A percentile compares a stretch with the other conserved stretches of the same genome.
Evolutionary conservation across 2,329 filamentous ascomycete genomes (phyloP).

Genomic region (Epichloe sylvatica): DNA sequence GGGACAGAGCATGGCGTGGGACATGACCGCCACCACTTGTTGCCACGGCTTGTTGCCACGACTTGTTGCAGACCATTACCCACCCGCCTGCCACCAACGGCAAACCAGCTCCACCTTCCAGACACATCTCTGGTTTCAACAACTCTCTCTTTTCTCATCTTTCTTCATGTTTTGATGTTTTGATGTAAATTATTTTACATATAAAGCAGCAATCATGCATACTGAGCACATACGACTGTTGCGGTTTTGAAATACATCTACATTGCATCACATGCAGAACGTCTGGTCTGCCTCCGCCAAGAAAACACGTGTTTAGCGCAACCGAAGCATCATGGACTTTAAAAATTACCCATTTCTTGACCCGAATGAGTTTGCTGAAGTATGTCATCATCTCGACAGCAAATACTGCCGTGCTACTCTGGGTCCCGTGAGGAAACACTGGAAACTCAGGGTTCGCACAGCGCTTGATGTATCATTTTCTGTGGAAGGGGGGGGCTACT

Average conservation of each 20-base stretch:
- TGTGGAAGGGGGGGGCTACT: constrained; percentile 26
- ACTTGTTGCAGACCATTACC: no score
- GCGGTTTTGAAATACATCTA: no score
- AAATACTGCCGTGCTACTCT: constrained; percentile 44
- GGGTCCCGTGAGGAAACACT: constrained; percentile 37
- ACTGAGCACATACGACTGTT: no score
- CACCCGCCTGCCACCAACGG: no score
- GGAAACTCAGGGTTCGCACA: constrained; percentile 40
- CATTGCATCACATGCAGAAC: no score
- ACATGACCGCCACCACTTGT: neutral
- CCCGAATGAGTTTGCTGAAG: constrained; percentile 47
- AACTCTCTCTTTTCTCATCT: neutral
- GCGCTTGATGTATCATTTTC: constrained; percentile 33
- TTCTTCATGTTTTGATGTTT: neutral
- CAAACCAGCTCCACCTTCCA: neutral
- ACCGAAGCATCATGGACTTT: constrained; percentile 24
- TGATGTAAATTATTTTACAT: no score
- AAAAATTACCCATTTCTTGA: constrained; percentile 47
- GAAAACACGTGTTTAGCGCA: no score
- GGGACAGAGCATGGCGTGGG: no score
- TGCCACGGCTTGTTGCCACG: no score
- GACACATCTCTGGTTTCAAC: neutral
- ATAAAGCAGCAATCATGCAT: no score
- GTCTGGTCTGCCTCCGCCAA: no score
- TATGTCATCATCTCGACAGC: constrained; percentile 48